A percentile compares a stretch with the other conserved stretches of the same genome.
Conservation (phyloP, 306 rosid genomes). For the Lathyrus tuberosus region DNA sequence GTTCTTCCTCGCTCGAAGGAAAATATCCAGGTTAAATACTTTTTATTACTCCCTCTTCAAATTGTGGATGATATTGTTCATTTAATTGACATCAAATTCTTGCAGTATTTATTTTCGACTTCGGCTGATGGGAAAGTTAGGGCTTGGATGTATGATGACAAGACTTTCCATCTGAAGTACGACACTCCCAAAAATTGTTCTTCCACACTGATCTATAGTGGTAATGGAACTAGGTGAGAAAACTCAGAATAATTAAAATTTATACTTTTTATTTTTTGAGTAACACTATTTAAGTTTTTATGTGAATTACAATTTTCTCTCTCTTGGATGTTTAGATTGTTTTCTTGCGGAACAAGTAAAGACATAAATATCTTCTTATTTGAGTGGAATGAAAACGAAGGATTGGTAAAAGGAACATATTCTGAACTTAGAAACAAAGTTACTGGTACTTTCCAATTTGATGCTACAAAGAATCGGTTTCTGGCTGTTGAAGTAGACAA, state of each 20-base stretch:
- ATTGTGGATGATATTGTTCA: neutral
- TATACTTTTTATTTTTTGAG: neutral
- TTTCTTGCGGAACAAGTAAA: no score
- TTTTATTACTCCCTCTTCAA: neutral
- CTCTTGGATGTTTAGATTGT: slow-evolving; percentile 56
- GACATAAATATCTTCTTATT: slow-evolving; percentile 76
- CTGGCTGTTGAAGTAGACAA: slow-evolving; percentile 82
- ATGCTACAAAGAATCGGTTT: slow-evolving; percentile 62
- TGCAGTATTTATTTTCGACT: no score
- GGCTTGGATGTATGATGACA: no score
- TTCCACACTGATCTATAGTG: slow-evolving; percentile 67
- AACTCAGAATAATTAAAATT: neutral
- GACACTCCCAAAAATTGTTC: slow-evolving; percentile 85
- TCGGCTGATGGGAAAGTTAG: no score
- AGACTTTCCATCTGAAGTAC: no score
- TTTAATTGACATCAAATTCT: slow-evolving; percentile 3
- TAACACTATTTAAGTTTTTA: neutral
- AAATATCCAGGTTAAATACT: slow-evolving; percentile 55
- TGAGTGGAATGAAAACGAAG: slow-evolving; percentile 87
- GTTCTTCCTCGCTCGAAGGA: slow-evolving; percentile 76
- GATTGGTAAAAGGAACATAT: slow-evolving; percentile 60
- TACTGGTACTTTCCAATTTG: slow-evolving; percentile 69
- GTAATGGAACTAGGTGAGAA: slow-evolving; percentile 77
- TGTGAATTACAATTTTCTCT: slow-evolving; percentile 2
- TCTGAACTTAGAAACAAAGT: slow-evolving; percentile 64